Evolutionary conservation across 768 basidiomycete species (phyloP).

Genomic region (Rhodotorula graminis): DNA sequence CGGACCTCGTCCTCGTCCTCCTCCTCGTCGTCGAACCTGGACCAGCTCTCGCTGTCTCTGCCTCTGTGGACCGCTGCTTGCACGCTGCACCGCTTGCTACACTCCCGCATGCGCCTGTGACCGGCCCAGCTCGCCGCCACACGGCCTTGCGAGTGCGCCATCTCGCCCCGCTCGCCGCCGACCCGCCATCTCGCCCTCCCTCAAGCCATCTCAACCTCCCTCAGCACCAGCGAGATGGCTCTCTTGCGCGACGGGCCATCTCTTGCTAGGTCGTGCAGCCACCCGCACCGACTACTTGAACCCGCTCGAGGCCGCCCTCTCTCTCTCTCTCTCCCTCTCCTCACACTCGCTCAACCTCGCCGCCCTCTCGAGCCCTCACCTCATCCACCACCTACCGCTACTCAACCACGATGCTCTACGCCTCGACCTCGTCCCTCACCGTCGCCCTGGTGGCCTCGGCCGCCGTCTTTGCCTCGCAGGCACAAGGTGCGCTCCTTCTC

Average conservation of each 20-base stretch:
- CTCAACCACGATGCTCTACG: constrained; percentile 4
- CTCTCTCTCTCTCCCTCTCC: constrained; percentile 1
- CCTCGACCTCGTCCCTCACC: constrained; percentile 19
- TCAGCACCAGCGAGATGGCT: neutral
- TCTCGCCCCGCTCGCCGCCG: no score
- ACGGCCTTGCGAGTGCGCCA: no score
- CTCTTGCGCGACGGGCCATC: neutral
- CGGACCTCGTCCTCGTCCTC: no score
- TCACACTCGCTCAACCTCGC: neutral
- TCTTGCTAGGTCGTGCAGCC: neutral
- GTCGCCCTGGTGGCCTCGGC: constrained; percentile 19
- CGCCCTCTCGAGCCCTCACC: neutral
- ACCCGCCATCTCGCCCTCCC: neutral
- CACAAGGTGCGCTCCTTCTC: constrained; percentile 3
- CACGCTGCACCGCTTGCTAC: neutral
- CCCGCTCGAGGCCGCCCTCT: neutral
- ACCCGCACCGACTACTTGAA: neutral
- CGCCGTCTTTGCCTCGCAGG: constrained; percentile 8
- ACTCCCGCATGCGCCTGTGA: neutral
- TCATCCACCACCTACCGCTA: neutral
- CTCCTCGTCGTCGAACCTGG: neutral
- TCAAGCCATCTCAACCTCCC: constrained; percentile 2
- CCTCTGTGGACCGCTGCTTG: neutral
- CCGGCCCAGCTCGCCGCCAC: neutral
- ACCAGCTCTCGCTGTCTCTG: no score